Base-by-base conservation (phyloP, 169 alveolate genomes). In the Plasmodium billcollinsi region DNA sequence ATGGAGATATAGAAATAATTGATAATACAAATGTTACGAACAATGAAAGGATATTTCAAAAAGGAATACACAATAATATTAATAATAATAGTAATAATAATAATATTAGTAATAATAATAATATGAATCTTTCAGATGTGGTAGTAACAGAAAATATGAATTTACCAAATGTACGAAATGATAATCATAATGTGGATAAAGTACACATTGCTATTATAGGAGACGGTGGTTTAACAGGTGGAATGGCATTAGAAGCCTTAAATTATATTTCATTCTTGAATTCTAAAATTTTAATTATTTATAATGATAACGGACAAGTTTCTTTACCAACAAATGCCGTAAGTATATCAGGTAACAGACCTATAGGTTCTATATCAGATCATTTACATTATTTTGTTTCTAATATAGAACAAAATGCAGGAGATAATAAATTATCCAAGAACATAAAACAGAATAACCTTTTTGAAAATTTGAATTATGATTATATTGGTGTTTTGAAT, bases 211-310 rank as follows among this genome's bases (percentile, higher is more conserved):
- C 97, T 29, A 93, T 95, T 7, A 96, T 96, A 59, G 98, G 98
- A 0, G 98, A 96, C 88, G 98, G 98, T 2, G 96, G 97, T 8
- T 45, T 96, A 83, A 95, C 98, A 2, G 98, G 97, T 8, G 98
- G 98, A 6, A 93, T 95, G 97, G 98, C 98, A 15, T 91, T 93
- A 76, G 98, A 96, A 89, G 97, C 97, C 0, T 80, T 96, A 67
- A 96, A 95, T 80, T 94, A 94, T 69, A 89, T 93, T 24, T 94
- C 96, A 8, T 89, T 80, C 73, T 63, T 96, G 88, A 94, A 95
- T 70, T 93, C 96, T 20, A 95, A 95, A 58, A 73, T 96, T 54
- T 73, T 96, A 72, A 94, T 96, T 14, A 93, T 96, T 49, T 93
- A 95, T 69, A 96, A 96, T 74, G 98, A 96, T 88, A 96, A 96